Evolutionary conservation across 345 rosid species (phyloP), one percentile per base, ranked within the genome.

Genomic region (Cardamine chenopodiifolia): DNA sequence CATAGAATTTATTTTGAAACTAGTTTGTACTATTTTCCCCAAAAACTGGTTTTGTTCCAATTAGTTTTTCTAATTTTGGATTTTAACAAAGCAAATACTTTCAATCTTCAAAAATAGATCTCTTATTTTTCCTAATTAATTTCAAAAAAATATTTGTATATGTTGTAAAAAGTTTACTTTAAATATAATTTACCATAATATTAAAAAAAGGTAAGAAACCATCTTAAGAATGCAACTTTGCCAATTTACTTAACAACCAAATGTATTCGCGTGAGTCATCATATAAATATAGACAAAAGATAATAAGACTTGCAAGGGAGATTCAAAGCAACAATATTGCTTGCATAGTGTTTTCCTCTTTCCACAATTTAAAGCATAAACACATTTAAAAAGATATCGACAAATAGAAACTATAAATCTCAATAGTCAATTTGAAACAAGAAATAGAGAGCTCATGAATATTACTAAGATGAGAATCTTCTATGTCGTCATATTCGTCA

Each of bases 281-380:
- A 34, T 34, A 19, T 34, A 11, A 11, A 19, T 35, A 34, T 17
- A 53, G 44, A 50, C 32, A 26, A 50, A 3, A 74, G 61, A 57
- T 26, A 35, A 22, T 65, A 40, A 75, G 56, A 35, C 75, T 70
- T 76, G 64, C 75, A 76, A 76, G 79, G 70, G 47, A 68, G 57
- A 55, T 23, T 44, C 56, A 45, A 69, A 76, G 70, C 70, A 69
- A 76, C 66, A 63, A 45, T 70, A 22, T 70, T 76, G 80, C 80
- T 76, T 76, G 71, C 48, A 45, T 56, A 35, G 55, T 54, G 29
- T 70, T 70, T 63, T 70, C 71, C 71, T 76, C 47, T 45, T 70
- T 76, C 66, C 67, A 45, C 75, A 70, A 70, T 62, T 34, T 26
- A 69, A 70, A 76, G 75, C 80, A 76, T 60, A 13, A 48, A 2